Evolutionary conservation across 495 filamentous ascomycete species (phyloP).

Genomic region (Penicillium flavigenum): DNA sequence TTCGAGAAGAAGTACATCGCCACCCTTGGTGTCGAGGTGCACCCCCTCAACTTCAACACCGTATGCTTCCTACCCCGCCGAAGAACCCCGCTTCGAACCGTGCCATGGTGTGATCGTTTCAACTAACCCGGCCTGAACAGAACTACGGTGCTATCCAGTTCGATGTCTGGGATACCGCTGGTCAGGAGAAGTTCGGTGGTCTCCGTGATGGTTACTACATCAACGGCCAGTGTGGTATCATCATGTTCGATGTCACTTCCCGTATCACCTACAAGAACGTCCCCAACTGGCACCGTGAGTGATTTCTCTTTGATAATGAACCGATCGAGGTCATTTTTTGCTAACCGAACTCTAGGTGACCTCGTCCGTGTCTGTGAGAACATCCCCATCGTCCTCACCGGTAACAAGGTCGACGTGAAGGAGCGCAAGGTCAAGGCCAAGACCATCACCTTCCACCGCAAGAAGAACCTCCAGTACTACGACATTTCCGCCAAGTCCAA

Average conservation of each 20-base stretch:
- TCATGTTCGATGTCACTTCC: slow-evolving; percentile 99
- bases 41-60: slow-evolving; percentile 90
- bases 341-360: slow-evolving; percentile 65
- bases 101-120: slow-evolving; percentile 17
- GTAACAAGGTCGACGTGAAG: slow-evolving; percentile 99
- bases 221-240: slow-evolving; percentile 99
- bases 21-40: slow-evolving; percentile 98
- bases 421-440: slow-evolving; percentile 99
- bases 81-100: slow-evolving; percentile 32
- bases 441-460: slow-evolving; percentile 99
- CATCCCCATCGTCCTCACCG: slow-evolving; percentile 96
- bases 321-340: not conserved
- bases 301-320: not conserved
- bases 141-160: slow-evolving; percentile 97
- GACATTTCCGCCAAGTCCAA: slow-evolving; percentile 99
- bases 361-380: slow-evolving; percentile 99
- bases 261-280: slow-evolving; percentile 99
- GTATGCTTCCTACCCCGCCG: slow-evolving; percentile 69
- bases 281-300: slow-evolving; percentile 99
- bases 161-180: slow-evolving; percentile 99
- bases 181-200: slow-evolving; percentile 99
- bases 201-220: slow-evolving; percentile 99
- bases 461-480: slow-evolving; percentile 99
- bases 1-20: slow-evolving; percentile 99
- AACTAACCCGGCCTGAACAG: slow-evolving; percentile 53